Conservation (phyloP, 163 green algal species). For the Trebouxia gelatinosa region DNA sequence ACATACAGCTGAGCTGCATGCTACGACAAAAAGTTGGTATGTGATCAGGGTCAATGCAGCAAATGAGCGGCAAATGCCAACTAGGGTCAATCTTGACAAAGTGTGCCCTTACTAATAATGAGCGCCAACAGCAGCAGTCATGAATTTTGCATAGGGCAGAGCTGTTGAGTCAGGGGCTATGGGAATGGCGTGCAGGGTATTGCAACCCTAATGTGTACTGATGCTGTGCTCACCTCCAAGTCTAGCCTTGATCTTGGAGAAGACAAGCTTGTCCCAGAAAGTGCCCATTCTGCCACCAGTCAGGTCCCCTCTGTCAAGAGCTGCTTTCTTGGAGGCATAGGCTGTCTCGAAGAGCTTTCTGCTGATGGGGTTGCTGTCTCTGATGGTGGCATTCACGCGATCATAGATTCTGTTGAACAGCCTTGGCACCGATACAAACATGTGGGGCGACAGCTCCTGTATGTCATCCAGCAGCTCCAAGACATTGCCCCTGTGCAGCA, state of each 20-base stretch:
- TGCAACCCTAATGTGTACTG: background rate
- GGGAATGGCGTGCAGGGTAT: too few relatives aligned
- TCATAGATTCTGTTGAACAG: conserved; percentile 99
- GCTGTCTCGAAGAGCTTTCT: conserved; percentile 59
- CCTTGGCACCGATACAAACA: conserved; percentile 77
- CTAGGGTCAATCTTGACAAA: too few relatives aligned
- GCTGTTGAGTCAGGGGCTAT: too few relatives aligned
- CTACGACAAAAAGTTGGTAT: too few relatives aligned
- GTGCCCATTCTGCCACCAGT: conserved; percentile 70
- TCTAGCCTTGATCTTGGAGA: conserved; percentile 90
- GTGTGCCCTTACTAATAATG: too few relatives aligned
- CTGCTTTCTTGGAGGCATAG: conserved; percentile 67
- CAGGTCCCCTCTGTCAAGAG: conserved; percentile 68
- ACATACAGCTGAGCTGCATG: too few relatives aligned
- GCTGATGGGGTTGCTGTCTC: conserved; percentile 56
- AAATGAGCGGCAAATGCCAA: too few relatives aligned
- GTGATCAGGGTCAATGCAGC: too few relatives aligned
- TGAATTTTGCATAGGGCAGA: too few relatives aligned
- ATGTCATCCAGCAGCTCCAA: conserved; percentile 93
- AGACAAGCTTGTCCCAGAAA: conserved; percentile 94
- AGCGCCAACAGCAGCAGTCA: too few relatives aligned
- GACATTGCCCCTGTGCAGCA: conserved; percentile 69
- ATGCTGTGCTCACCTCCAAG: conserved; percentile 63
- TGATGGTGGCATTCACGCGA: conserved; percentile 51
- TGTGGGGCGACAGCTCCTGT: conserved; percentile 66